Evolutionary conservation across 305 asterid species (phyloP), one percentile per base, ranked within the genome.

Genomic region (Solanum chacoense): DNA sequence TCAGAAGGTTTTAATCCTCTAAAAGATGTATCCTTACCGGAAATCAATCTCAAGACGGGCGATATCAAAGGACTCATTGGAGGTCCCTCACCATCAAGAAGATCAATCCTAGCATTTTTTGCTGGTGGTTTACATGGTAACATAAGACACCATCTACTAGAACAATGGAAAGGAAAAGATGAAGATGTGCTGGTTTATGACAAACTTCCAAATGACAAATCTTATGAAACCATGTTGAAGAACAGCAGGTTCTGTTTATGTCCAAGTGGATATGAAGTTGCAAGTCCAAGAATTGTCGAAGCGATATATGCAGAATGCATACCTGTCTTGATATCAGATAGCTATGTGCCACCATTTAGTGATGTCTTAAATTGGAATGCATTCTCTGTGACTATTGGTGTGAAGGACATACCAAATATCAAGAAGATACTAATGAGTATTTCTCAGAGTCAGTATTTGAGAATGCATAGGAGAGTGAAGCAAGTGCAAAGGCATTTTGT

Each of bases 1-100:
- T 96, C 97, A 2, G 98, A 96, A 89, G 98, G 98, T 40, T 96
- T 95, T 90, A 94, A 94, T 86, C 98, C 98, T 18, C 89, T 90
- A 11, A 96, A 96, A 88, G 98, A 96, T 35, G 97, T 91, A 16
- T 75, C 98, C 0, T 67, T 96, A 67, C 96, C 98, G 0, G 98
- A 96, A 84, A 92, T 96, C 89, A 94, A 95, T 92, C 98, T 96
- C 88, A 95, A 93, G 90, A 94, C 96, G 1, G 97, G 96, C 1
- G 94, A 93, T 36, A 88, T 95, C 65, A 89, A 92, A 31, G 97
- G 98, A 29, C 95, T 96, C 2, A 26, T 96, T 0, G 98, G 98
- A 7, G 98, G 98, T 3, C 92, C 93, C 1, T 95, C 97, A 2
- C 97, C 98, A 0, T 90, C 94, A 10, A 86, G 92, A 71, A 89